Base-by-base conservation (phyloP, 1,284 basidiomycete species). In the Pulveroboletus sp. region DNA sequence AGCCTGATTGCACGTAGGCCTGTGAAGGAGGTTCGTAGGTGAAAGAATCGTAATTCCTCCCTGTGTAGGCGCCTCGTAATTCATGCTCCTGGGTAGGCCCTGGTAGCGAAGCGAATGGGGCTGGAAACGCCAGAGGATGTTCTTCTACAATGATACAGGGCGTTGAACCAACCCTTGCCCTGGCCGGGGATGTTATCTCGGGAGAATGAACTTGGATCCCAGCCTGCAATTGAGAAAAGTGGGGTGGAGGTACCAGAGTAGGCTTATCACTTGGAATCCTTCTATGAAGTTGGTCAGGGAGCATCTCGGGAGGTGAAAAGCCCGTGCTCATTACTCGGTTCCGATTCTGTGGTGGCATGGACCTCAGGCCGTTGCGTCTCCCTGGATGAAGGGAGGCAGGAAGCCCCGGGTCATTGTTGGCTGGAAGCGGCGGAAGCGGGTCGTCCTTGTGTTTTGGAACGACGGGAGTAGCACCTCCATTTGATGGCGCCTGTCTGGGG, bases 371-470 rank as follows among this genome's bases (percentile, higher is more conserved):
- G 25, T 49, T 44, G 35, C 67, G 68, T 10, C 55, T 61, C n/a
- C 78, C 78, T 14, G 80, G 75, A n/a, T 77, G 78, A 15, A 82
- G 73, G 31, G 74, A 70, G 6, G 74, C 66, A 17, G 80, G 81
- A 5, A 79, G 66, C 9, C 55, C 62, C 8, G 44, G 6, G 38
- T 56, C 56, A 8, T 54, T 33, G 15, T 72, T 67, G 12, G 65
- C 66, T 1, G 79, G 80, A 18, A 78, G 64, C 20, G 78, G 74
- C 3, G 77, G 78, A 14, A 78, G 68, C 2, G 65, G 56, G 14
- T 72, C 65, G 15, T 49, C 39, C 35, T 51, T 59, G 4, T 43
- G 47, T 33, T 60, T 71, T n/a, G 26, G 8, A 35, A 53, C 10
- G 4, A 49, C 24, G n/a, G 59, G 46, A 40, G 33, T 22, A 39